Base-by-base conservation (phyloP, 768 basidiomycete species). In the Boletus sensibilis region DNA sequence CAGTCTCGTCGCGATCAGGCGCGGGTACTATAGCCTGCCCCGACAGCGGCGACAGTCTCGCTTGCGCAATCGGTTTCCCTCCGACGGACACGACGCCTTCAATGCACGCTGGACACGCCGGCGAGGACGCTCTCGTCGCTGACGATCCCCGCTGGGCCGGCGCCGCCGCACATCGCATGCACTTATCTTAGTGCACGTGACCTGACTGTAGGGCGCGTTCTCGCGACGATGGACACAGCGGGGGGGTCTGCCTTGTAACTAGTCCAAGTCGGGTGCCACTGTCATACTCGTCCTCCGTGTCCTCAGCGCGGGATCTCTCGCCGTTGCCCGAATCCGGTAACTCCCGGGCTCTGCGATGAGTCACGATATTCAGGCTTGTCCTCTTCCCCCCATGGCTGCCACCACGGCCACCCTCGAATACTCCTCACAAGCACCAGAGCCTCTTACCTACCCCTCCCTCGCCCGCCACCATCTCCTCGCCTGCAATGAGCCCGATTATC, bases 401-500 rank as follows among this genome's bases (percentile, higher is more conserved):
- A 75, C 78, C 42, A 65, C 76, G 44, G 78, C 84, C 50, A 85
- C 81, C 41, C 72, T 88, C 61, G 88, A 91, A 71, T 85, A 85
- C 64, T 76, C 87, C 7, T 88, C 88, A 8, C 73, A 76, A 64
- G 86, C 83, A n/a, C 87, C 87, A 42, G 79, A 82, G 45, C 85
- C 86, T 18, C 72, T 87, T 10, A 52, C 71, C 21, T 93, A 87
- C 66, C 85, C 89, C 16, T 82, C 88, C 31, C 81, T 94, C 11
- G 70, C 84, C 0, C 74, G 79, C 25, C 88, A 94, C 63, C 73
- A 81, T 63, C 74, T 92, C 12, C 79, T 90, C 5, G 73, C 86
- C 0, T 78, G 79, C 45, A 81, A 84, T 23, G 84, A 84, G 7
- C 92, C 93, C 3, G 93, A 96, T 70, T 96, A 96, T 71, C 83